Evolutionary conservation across 805 yeast species (phyloP).

Genomic region (Candida stauntonica): DNA sequence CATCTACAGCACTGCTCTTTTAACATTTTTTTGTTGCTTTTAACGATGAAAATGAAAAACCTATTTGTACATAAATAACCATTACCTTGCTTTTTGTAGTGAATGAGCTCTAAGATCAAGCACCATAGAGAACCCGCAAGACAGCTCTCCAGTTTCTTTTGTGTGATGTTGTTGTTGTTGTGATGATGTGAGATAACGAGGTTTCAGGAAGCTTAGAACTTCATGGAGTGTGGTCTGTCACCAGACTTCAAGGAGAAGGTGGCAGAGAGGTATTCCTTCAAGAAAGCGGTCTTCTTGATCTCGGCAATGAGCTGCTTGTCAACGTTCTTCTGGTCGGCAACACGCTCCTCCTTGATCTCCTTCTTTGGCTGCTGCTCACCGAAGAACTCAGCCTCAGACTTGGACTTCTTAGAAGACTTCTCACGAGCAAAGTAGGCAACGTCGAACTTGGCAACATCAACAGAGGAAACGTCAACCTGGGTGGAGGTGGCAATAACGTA

Average conservation of each 20-base stretch:
- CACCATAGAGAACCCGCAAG: not conserved
- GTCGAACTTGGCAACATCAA: slow-evolving; percentile 86
- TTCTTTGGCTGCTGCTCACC: slow-evolving; percentile 70
- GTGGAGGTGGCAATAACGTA: slow-evolving; percentile 99
- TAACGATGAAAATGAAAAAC: slow-evolving; percentile 19
- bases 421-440: slow-evolving; percentile 97
- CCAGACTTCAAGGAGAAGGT: slow-evolving; percentile 96
- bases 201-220: slow-evolving; percentile 56
- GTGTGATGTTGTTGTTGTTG: slow-evolving; percentile 1
- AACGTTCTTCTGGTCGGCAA: slow-evolving; percentile 94
- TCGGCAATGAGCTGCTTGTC: slow-evolving; percentile 90
- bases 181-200: not conserved
- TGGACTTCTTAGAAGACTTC: slow-evolving; percentile 74
- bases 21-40: slow-evolving; percentile 21
- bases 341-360: slow-evolving; percentile 89
- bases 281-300: slow-evolving; percentile 95
- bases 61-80: slow-evolving; percentile 23
- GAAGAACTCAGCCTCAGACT: slow-evolving; percentile 92
- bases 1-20: no score
- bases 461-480: slow-evolving; percentile 70
- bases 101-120: not conserved
- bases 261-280: slow-evolving; percentile 94
- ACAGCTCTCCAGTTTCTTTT: not conserved
- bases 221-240: slow-evolving; percentile 97
- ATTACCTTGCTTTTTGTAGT: slow-evolving; percentile 12